Evolutionary conservation across 2,329 filamentous ascomycete species (phyloP).

Genomic region (Fusarium luffae): DNA sequence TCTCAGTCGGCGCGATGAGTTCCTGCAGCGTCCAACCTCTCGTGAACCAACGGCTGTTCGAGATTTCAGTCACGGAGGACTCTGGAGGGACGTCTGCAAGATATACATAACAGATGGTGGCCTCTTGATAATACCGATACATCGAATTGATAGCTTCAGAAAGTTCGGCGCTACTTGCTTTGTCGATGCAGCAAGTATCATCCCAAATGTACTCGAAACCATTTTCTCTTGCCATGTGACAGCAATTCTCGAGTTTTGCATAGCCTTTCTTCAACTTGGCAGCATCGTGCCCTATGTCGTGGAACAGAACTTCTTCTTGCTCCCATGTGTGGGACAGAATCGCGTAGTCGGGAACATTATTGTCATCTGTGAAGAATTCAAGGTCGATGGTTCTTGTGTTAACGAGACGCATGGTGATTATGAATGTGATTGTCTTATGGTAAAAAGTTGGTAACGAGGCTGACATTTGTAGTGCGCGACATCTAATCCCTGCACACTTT

Average conservation of each 20-base stretch:
- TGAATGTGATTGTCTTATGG: rapidly evolving
- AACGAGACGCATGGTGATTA: conserved; percentile 25
- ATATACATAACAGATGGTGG: conserved; percentile 23
- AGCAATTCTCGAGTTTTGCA: conserved; percentile 23
- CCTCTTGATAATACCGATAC: conserved; percentile 35
- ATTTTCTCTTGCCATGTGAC: background rate
- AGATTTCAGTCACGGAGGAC: background rate
- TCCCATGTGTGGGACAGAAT: conserved; percentile 21
- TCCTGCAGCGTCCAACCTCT: conserved; percentile 30
- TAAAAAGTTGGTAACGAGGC: background rate
- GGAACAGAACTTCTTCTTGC: conserved; percentile 15
- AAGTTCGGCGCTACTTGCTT: conserved; percentile 31
- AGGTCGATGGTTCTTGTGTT: conserved; percentile 6
- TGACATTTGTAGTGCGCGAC: background rate
- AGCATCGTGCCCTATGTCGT: background rate
- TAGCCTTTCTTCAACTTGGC: conserved; percentile 4
- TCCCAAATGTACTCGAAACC: conserved; percentile 30
- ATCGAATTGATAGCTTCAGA: conserved; percentile 38
- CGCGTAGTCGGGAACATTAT: conserved; percentile 4
- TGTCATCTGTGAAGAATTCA: background rate
- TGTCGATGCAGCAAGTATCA: conserved; percentile 41
- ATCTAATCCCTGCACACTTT: background rate
- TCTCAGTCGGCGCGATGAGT: background rate
- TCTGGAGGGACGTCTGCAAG: background rate
- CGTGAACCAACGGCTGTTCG: conserved; percentile 8